Base-by-base conservation (phyloP, 768 basidiomycete genomes). In the Sarcomyxa edulis region DNA sequence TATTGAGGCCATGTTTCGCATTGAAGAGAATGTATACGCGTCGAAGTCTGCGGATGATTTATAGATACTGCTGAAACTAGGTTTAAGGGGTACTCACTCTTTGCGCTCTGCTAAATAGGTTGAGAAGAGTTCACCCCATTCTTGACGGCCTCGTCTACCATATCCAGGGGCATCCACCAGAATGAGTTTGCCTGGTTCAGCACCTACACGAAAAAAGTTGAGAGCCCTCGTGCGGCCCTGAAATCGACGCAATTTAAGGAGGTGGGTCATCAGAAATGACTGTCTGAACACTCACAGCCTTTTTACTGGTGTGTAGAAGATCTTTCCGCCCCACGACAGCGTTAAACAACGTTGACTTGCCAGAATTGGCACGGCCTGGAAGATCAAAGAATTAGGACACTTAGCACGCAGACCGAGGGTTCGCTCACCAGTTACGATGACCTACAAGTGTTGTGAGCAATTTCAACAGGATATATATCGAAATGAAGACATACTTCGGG, bases 131-230 rank as follows among this genome's bases (percentile, higher is more conserved):
- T 62, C 54, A 1, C 88, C 86, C 86, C 86, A 90, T 58, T 86
- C 83, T 23, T 70, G 68, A 29, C 83, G 71, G 9, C 88, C 86
- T 38, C 84, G 68, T 7, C 69, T 60, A 33, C 88, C 88, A 53
- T 90, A 91, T 11, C 88, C 87, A 3, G 88, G 88, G 9, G 86
- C 72, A 49, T 91, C 88, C 7, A 91, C 86, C 3, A 90, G 59
- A 15, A 87, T 53, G 23, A 85, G 63, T 26, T 74, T 68, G 22
- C 78, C 76, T 18, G 72, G 66, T 5, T 74, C 72, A 3, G 57
- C 47, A 4, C 83, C 81, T n/a, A 87, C 74, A 27, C 73, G 66
- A 53, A 74, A 87, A 50, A 87, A 88, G 46, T 87, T 84, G 34
- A 90, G 60, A 7, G 76, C 56, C 48, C 74, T 72, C 9, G 86